A percentile compares a stretch with the other conserved stretches of the same genome.
phyloP scores from a whole-genome alignment of 2,329 filamentous ascomycete genomes.

The Trichoderma polysporum region DNA sequence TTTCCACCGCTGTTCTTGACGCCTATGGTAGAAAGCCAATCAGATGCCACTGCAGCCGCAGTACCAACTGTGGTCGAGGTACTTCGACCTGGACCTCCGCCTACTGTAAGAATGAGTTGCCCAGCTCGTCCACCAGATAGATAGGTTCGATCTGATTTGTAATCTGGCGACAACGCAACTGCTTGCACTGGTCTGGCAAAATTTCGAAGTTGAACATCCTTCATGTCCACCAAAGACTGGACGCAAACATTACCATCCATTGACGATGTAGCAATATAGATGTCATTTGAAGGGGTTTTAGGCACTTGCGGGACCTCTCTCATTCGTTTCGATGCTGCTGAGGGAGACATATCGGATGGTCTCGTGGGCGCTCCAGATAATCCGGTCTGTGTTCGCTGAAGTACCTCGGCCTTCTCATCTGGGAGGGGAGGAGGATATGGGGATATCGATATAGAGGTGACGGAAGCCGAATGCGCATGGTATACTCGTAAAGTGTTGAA shows the following conservation, averaged over 20 bases:
- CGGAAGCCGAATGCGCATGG: slow-evolving; percentile 87
- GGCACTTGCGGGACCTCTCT: slow-evolving; percentile 60
- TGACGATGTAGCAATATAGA: slow-evolving; percentile 90
- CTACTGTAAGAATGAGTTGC: slow-evolving; percentile 80
- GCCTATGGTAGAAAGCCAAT: slow-evolving; percentile 89
- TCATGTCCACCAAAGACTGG: slow-evolving; percentile 79
- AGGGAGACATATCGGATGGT: slow-evolving; percentile 44
- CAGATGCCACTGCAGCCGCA: slow-evolving; percentile 79
- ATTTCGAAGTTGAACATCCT: slow-evolving; percentile 88
- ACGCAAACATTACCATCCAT: slow-evolving; percentile 96
- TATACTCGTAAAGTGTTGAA: slow-evolving; percentile 83
- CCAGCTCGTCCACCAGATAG: slow-evolving; percentile 88
- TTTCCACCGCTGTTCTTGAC: slow-evolving; percentile 70
- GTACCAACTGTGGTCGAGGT: slow-evolving; percentile 85
- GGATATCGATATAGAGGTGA: slow-evolving; percentile 87
- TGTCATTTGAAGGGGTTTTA: slow-evolving; percentile 80
- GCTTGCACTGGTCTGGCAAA: slow-evolving; percentile 91
- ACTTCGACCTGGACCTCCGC: slow-evolving; percentile 74
- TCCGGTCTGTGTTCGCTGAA: slow-evolving; percentile 39
- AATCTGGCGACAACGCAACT: slow-evolving; percentile 92
- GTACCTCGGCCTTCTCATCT: slow-evolving; percentile 43
- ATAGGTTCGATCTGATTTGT: slow-evolving; percentile 84
- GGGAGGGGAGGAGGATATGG: slow-evolving; percentile 67
- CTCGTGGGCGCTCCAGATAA: slow-evolving; percentile 34
- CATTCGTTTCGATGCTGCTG: slow-evolving; percentile 51